phyloP scores from a whole-genome alignment of 345 rosid species.

The Limnanthes douglasii region DNA sequence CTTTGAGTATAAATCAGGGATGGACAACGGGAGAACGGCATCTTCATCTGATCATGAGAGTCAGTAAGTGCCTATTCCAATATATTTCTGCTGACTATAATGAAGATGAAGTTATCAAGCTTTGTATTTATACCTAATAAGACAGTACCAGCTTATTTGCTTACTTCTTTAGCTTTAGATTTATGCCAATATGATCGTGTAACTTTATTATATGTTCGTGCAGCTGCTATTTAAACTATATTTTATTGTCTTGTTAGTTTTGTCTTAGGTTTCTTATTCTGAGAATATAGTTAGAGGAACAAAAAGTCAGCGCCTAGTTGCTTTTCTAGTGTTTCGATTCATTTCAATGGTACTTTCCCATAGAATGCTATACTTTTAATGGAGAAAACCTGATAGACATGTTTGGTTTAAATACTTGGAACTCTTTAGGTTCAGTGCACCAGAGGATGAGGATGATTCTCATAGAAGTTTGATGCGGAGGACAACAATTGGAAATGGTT shows the following conservation, averaged over 20 bases:
- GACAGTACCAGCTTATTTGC: too few species aligned
- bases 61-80: constrained; percentile 62
- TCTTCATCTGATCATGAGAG: constrained; percentile 95
- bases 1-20: constrained; percentile 91
- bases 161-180: too few species aligned
- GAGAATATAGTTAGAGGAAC: too few species aligned
- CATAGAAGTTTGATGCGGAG: constrained; percentile 47
- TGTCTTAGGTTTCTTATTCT: too few species aligned
- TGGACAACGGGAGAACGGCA: constrained; percentile 79
- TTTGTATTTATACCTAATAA: too few species aligned
- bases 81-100: constrained; percentile 4
- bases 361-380: not conserved
- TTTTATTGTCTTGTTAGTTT: too few species aligned
- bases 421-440: constrained; percentile 58
- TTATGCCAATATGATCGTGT: too few species aligned
- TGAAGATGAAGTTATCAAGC: constrained; percentile 1
- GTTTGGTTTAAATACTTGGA: not conserved
- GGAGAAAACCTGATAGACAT: not conserved
- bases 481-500: constrained; percentile 97
- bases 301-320: too few species aligned
- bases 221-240: too few species aligned
- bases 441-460: constrained; percentile 77
- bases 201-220: too few species aligned
- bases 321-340: too few species aligned
- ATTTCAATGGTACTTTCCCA: too few species aligned